Evolutionary conservation across 148 eudicot genomes (phyloP).

Genomic region (Rhododendron williamsianum): DNA sequence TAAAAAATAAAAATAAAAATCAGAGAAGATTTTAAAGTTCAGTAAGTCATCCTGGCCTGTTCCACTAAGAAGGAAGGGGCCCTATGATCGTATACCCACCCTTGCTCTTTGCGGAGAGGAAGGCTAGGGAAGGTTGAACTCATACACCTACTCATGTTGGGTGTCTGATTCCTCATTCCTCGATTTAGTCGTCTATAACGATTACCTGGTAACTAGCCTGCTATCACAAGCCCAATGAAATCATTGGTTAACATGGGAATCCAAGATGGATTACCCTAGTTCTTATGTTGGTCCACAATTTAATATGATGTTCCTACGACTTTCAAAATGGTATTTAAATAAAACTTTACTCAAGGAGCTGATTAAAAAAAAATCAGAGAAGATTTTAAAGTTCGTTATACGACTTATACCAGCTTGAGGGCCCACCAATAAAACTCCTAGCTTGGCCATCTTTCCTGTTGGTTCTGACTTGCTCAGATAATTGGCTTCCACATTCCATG

Average conservation of each 20-base stretch:
- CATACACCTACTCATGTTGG: no score
- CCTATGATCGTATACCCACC: no score
- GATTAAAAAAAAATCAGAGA: not conserved
- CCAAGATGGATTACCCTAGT: not conserved
- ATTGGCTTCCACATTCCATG: constrained; percentile 29
- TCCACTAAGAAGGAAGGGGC: no score
- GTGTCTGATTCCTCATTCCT: not conserved
- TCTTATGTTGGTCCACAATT: not conserved
- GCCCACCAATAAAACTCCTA: constrained; percentile 35
- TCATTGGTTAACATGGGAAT: not conserved
- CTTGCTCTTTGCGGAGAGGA: no score
- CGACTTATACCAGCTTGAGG: constrained; percentile 48
- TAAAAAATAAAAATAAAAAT: not conserved
- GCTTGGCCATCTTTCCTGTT: constrained; percentile 19
- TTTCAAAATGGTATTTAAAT: not conserved
- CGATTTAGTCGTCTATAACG: not conserved
- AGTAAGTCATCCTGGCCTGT: no score
- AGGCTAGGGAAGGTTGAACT: no score
- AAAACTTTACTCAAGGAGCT: not conserved
- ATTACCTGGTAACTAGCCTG: no score
- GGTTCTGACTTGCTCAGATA: constrained; percentile 26
- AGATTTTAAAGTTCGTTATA: not conserved
- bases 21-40: not conserved
- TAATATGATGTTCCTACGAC: not conserved
- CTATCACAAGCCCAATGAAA: not conserved